These are phyloP conservation scores for Fusarium fracticaudum DNA, from an alignment of 2,329 filamentous ascomycete species.

Conservation along the genomic window DNA sequence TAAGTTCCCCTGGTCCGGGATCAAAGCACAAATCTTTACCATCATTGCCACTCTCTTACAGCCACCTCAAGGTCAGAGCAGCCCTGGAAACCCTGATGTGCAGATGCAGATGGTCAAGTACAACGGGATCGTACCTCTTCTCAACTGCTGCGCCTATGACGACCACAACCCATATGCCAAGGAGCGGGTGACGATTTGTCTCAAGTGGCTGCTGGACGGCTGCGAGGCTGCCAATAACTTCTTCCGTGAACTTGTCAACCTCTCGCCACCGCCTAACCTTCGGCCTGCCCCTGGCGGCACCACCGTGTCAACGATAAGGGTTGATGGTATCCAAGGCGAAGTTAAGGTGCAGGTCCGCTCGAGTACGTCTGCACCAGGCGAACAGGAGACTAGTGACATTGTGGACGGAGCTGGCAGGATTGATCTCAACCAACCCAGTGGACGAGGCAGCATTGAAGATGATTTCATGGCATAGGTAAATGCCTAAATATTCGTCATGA, in stretches of 20 bases:
- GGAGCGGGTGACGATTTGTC: slow-evolving; percentile 86
- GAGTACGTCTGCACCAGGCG: slow-evolving; percentile 39
- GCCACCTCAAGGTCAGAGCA: slow-evolving; percentile 72
- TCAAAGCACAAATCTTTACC: slow-evolving; percentile 92
- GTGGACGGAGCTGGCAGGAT: slow-evolving; percentile 56
- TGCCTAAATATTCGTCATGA: not conserved
- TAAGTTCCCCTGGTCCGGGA: slow-evolving; percentile 74
- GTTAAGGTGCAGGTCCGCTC: slow-evolving; percentile 64
- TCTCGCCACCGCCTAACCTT: slow-evolving; percentile 53
- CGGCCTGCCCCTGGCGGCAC: slow-evolving; percentile 48
- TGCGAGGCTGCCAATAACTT: slow-evolving; percentile 78
- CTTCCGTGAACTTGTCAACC: slow-evolving; percentile 69
- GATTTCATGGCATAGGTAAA: slow-evolving; percentile 55
- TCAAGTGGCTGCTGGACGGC: slow-evolving; percentile 84
- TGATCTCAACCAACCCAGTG: slow-evolving; percentile 48
- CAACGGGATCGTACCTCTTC: slow-evolving; percentile 85
- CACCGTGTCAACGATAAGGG: slow-evolving; percentile 56
- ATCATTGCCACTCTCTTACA: slow-evolving; percentile 90
- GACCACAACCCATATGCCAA: slow-evolving; percentile 94
- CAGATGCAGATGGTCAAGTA: slow-evolving; percentile 88
- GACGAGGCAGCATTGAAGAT: slow-evolving; percentile 52
- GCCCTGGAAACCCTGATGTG: slow-evolving; percentile 75
- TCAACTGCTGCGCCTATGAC: slow-evolving; percentile 91
- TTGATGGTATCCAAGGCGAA: slow-evolving; percentile 66
- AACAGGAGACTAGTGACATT: slow-evolving; percentile 50